phyloP scores from a whole-genome alignment of 2,329 filamentous ascomycete species.

The Nannizzia gypsea region DNA sequence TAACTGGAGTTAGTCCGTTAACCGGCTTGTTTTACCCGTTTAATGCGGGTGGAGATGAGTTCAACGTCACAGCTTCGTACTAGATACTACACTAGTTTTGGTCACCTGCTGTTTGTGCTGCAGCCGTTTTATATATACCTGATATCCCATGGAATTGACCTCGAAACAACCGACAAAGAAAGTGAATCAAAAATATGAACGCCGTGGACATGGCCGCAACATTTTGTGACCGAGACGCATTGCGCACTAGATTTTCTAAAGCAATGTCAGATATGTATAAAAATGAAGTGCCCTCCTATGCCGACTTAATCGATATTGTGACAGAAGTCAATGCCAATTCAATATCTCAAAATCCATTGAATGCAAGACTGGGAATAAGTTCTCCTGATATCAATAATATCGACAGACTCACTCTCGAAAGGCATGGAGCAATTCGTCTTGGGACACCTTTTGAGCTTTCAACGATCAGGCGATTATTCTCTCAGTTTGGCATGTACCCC shows the following conservation, averaged over 20 bases:
- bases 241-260: conserved; percentile 22
- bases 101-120: not conserved
- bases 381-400: conserved; percentile 9
- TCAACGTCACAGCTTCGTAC: not conserved
- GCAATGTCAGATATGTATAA: conserved; percentile 28
- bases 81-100: not conserved
- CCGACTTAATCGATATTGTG: conserved; percentile 23
- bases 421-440: conserved; percentile 41
- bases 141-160: not conserved
- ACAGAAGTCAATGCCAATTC: conserved; percentile 20
- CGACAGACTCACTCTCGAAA: conserved; percentile 23
- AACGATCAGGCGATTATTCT: conserved; percentile 36
- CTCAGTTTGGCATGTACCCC: conserved; percentile 37
- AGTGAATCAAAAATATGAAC: not conserved
- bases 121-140: not conserved
- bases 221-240: conserved; percentile 14
- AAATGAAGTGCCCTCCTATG: conserved; percentile 25
- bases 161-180: not conserved
- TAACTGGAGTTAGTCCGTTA: not conserved
- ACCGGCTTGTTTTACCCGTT: not conserved
- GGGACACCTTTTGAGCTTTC: conserved; percentile 36
- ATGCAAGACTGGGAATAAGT: not conserved
- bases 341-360: not conserved
- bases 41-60: not conserved
- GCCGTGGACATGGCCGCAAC: not conserved